Evolutionary conservation across 139 green algal species (phyloP).

Genomic region (Trebouxia sp.): DNA sequence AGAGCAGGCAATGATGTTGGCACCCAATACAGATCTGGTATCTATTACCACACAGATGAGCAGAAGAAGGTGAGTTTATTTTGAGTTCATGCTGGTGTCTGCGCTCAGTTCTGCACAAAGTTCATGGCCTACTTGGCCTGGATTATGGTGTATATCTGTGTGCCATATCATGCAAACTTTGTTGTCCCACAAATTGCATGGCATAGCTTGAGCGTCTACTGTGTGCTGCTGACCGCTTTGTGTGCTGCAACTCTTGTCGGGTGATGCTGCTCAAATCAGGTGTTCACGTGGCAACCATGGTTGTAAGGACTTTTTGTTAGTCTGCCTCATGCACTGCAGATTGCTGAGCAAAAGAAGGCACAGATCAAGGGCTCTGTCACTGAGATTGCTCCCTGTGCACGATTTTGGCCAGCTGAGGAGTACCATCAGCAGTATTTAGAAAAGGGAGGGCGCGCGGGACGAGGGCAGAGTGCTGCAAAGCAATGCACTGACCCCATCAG

Average conservation of each 20-base stretch:
- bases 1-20: constrained; percentile 74
- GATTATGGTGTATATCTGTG: neutral
- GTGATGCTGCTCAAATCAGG: too few species aligned
- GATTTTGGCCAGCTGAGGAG: constrained; percentile 54
- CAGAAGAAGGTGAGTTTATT: constrained; percentile 48
- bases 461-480: constrained; percentile 71
- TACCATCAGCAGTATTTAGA: constrained; percentile 73
- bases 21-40: constrained; percentile 77
- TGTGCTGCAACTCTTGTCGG: too few species aligned
- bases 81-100: neutral
- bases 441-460: constrained; percentile 68
- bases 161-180: neutral
- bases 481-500: constrained; percentile 79
- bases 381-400: constrained; percentile 43
- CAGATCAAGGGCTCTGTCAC: constrained; percentile 36
- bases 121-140: too few species aligned
- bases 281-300: too few species aligned
- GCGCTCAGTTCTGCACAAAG: neutral
- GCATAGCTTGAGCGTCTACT: neutral
- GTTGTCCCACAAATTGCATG: neutral
- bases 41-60: constrained; percentile 70
- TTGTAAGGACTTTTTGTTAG: neutral
- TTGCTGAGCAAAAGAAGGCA: neutral
- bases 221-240: too few species aligned
- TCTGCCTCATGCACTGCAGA: neutral